Base-by-base conservation (phyloP, 495 filamentous ascomycete species). In the Aspergillus leporis region DNA sequence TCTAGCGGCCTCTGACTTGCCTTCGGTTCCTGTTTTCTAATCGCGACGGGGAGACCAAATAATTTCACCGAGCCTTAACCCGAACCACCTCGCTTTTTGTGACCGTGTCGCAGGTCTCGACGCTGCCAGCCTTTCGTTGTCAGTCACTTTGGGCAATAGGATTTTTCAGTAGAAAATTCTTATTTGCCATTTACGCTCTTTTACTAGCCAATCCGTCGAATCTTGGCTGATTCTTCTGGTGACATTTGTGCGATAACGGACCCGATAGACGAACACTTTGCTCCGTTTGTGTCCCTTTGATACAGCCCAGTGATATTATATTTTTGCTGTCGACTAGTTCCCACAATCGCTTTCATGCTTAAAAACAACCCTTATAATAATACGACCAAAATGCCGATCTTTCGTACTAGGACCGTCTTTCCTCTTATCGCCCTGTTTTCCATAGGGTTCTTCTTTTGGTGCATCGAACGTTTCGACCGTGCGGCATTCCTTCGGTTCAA, bases 381-480 rank as follows among this genome's bases (percentile, higher is more conserved):
- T 64, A 62, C 71, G 61, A 55, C 66, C 71, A 79, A 66, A 61
- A 78, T 79, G 77, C 72, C 77, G 65, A 64, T 76, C 34, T 70
- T 79, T 61, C 70, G 77, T 57, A 64, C 75, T 50, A 78, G 76
- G 71, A 79, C 75, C 55, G 64, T 72, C 12, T 77, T 79, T 40
- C 77, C 77, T 60, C 64, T 79, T 47, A 59, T 77, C 57, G 74
- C 74, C 54, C 64, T 79, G 60, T 58, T 76, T 55, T 75, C 74
- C 22, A 77, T 79, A 55, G 77, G 69, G 43, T 61, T 79, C 41
- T 79, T 79, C 63, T 79, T 79, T 67, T 78, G 66, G 64, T 75
- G 69, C 66, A 70, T 77, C 59, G 70, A 78, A 49, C 75, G 77
- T 46, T 79, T 74, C 55, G 77, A 79, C 48, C 70, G 69, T 14